A percentile compares a stretch with the other conserved stretches of the same genome.
Evolutionary conservation across 768 basidiomycete species (phyloP).

Genomic region (Rhizopogon sp.): DNA sequence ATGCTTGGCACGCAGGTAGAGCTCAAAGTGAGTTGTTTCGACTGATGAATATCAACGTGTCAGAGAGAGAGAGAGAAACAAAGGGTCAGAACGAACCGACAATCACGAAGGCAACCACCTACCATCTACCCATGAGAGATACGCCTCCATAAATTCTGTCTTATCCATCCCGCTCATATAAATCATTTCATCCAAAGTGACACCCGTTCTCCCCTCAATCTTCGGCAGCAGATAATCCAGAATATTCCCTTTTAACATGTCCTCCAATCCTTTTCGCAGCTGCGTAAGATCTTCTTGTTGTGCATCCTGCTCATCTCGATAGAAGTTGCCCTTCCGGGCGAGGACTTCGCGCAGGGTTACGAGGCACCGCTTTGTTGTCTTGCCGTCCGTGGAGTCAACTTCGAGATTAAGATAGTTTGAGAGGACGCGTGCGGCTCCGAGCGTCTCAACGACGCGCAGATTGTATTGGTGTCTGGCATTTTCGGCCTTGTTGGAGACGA

Average conservation of each 20-base stretch:
- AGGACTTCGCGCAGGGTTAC: background rate
- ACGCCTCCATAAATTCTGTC: conserved; percentile 57
- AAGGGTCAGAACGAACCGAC: background rate
- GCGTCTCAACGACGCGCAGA: conserved; percentile 87
- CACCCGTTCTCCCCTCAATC: conserved; percentile 34
- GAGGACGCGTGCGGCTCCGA: conserved; percentile 73
- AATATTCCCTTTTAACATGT: conserved; percentile 32
- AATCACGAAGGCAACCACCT: conserved; percentile 12
- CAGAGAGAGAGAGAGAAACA: background rate
- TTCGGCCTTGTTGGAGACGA: conserved; percentile 74
- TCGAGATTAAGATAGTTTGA: conserved; percentile 50
- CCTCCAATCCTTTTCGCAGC: conserved; percentile 44
- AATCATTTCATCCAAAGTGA: conserved; percentile 74
- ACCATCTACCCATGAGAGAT: conserved; percentile 81
- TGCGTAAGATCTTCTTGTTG: background rate
- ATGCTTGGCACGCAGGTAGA: conserved; percentile 80
- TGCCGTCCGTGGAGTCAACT: conserved; percentile 25
- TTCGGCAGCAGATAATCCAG: conserved; percentile 50
- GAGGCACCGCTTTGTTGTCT: background rate
- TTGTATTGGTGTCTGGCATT: conserved; percentile 81
- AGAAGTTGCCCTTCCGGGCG: background rate
- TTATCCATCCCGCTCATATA: conserved; percentile 51
- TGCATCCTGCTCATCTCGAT: background rate
- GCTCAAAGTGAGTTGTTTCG: conserved; percentile 74
- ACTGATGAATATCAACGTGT: conserved; percentile 30